Evolutionary conservation across 73 alveolate genomes (phyloP), one percentile per base, ranked within the genome.

Genomic region (Tetrahymena thermophila): DNA sequence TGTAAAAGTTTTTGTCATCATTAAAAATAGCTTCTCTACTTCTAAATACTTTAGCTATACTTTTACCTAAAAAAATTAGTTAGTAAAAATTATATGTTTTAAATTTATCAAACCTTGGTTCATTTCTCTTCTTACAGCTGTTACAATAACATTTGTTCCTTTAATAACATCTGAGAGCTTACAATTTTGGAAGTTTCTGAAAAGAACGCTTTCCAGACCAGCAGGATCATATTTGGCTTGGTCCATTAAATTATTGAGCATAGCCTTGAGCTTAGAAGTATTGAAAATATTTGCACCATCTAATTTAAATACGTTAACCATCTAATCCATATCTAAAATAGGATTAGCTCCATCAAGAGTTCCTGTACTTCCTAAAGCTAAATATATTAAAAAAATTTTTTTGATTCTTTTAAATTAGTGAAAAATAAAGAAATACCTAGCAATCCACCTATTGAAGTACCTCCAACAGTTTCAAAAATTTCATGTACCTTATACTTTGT

Each of bases 371-470:
- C 94, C 93, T 42, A 94, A 50, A 11, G 96, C 96, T 43, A 25
- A 19, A 13, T n/a, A n/a, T n/a, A n/a, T 50, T 50, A 14, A 5
- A 14, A 14, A 50, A 50, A 2, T 50, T 0, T 50, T 50, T 19
- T 19, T 5, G 83, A 15, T 50, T 50, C 6, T 50, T 50, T 50
- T 44, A 0, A 50, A 40, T 40, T 40, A 7, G 10, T 2, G 83
- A 15, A 50, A 71, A 28, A n/a, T 23, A 71, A 28, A 4, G 3
- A 71, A 13, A 19, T 71, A 71, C 89, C 89, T 28, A 94, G 55
- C 55, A 94, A 85, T 14, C 96, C 96, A 85, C 96, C 96, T 34
- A 94, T 94, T 9, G 96, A 94, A 43, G 96, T 94, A 10, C 96
- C 96, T 38, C 96, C 96, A n/a, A 94, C 85, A 43, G 83, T 42